Percentiles rank a stretch among this genome's conserved stretches.
These are phyloP conservation scores for Chaetomium sp. DNA, from an alignment of 2,329 filamentous ascomycete genomes.

Conservation along the genomic window DNA sequence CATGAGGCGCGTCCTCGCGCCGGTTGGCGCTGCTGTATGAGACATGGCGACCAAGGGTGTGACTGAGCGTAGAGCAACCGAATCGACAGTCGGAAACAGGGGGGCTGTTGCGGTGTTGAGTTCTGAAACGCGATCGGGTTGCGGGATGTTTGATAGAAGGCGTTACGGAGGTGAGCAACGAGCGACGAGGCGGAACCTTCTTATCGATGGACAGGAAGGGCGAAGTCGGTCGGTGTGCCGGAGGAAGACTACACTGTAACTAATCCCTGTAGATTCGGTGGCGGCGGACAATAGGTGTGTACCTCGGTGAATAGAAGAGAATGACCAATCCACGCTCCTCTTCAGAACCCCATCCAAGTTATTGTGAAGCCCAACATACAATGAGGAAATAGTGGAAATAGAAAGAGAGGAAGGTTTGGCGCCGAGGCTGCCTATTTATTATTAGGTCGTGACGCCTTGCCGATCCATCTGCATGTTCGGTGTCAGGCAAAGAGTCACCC, in stretches of 20 bases:
- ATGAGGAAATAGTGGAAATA: neutral
- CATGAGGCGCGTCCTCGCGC: conserved; percentile 81
- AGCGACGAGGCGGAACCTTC: neutral
- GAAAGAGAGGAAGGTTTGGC: neutral
- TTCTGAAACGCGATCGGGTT: neutral
- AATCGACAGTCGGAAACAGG: neutral
- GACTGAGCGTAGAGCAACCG: neutral
- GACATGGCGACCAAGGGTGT: conserved; percentile 23
- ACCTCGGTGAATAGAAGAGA: neutral
- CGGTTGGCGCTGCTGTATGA: conserved; percentile 31
- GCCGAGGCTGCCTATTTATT: conserved; percentile 7
- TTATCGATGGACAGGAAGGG: neutral
- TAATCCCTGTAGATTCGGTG: neutral
- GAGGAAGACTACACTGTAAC: neutral
- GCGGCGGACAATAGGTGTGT: neutral
- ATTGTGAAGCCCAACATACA: conserved; percentile 4
- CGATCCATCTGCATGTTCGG: neutral
- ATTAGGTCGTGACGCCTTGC: neutral
- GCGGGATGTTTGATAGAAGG: neutral
- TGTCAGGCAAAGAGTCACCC: conserved; percentile 11
- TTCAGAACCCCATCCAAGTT: neutral
- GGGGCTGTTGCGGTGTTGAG: neutral
- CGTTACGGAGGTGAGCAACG: neutral
- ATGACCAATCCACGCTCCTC: neutral
- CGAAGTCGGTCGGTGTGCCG: neutral